Base-by-base conservation (phyloP, 169 alveolate genomes). In the Eimeria maxima region DNA sequence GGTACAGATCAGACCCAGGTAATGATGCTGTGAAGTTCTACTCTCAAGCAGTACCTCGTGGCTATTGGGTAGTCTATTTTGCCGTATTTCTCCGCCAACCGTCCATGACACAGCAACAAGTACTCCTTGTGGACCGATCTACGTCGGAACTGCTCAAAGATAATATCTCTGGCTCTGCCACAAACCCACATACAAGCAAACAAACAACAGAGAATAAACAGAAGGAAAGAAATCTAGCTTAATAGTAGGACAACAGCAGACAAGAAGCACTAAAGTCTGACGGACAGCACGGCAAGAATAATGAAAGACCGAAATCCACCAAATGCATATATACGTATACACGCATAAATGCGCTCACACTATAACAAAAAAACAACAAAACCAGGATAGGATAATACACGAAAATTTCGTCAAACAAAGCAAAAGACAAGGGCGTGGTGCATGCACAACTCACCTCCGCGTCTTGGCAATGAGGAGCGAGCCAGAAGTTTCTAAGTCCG, bases 401-500 rank as follows among this genome's bases (percentile, higher is more conserved):
- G 57, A 50, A 50, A 50, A 7, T 50, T 50, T 7, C 11, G 5
- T 50, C 10, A 53, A 53, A 11, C 60, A 53, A 53, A 53, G 60
- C 0, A 53, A 33, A 33, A 33, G 38, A 33, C 38, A 1, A 33
- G 38, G 38, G 38, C 38, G 38, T 33, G 38, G 0, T 33, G 88
- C 88, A 42, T 50, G n/a, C 18, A 18, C 8, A 76, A 20, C 24
- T 14, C 38, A 76, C 96, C 96, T 96, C 10, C 96, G 95, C 22
- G 97, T 97, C 94, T 96, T 96, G 4, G 98, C 98, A 67, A 97
- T 95, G 44, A 97, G 96, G 27, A 97, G 94, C 29, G 97, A 95
- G 83, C 98, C 98, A 27, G 97, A 96, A 2, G 98, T 97, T 84
- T 97, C 98, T 55, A 97, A 73, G 95, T 97, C 98, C 1, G 96